Evolutionary conservation across 1,284 basidiomycete genomes (phyloP).

Genomic region (Ceratobasidium sp.): DNA sequence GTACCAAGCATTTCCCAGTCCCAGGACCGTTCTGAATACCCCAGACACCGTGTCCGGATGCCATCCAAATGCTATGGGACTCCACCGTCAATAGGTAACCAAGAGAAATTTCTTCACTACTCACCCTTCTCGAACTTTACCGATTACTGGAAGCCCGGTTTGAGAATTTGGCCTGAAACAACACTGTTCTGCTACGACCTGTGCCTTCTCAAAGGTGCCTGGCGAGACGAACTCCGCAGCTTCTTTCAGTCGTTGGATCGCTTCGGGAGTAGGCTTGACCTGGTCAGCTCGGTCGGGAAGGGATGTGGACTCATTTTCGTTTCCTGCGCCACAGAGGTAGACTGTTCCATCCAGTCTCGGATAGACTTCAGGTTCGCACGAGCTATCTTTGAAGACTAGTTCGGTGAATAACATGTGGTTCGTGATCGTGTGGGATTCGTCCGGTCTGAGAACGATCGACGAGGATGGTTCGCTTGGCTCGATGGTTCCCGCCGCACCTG

Average conservation of each 20-base stretch:
- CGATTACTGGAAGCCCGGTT: conserved; percentile 57
- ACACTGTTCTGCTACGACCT: conserved; percentile 55
- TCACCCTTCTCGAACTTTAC: conserved; percentile 54
- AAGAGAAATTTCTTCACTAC: conserved; percentile 50
- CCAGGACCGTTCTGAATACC: conserved; percentile 57
- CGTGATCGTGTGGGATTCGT: conserved; percentile 43
- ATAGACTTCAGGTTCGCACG: conserved; percentile 56
- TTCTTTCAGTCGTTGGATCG: conserved; percentile 52
- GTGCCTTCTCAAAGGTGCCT: conserved; percentile 50
- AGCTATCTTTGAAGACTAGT: conserved; percentile 54
- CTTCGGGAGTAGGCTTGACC: conserved; percentile 51
- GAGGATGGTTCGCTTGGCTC: conserved; percentile 48
- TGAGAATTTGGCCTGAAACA: conserved; percentile 61
- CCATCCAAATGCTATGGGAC: conserved; percentile 42
- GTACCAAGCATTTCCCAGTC: conserved; percentile 54
- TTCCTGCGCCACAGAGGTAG: conserved; percentile 49
- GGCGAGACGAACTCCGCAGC: conserved; percentile 56
- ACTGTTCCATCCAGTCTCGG: conserved; percentile 52
- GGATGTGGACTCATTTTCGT: conserved; percentile 49
- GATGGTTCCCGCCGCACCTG: conserved; percentile 57
- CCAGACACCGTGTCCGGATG: conserved; percentile 54
- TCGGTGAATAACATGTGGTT: conserved; percentile 59
- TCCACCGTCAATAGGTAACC: not conserved
- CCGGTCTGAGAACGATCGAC: conserved; percentile 42
- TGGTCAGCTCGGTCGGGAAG: conserved; percentile 51